A percentile compares a stretch with the other conserved stretches of the same genome.
phyloP scores from a whole-genome alignment of 441 rosid genomes.

The Dalechampia spathulata region DNA sequence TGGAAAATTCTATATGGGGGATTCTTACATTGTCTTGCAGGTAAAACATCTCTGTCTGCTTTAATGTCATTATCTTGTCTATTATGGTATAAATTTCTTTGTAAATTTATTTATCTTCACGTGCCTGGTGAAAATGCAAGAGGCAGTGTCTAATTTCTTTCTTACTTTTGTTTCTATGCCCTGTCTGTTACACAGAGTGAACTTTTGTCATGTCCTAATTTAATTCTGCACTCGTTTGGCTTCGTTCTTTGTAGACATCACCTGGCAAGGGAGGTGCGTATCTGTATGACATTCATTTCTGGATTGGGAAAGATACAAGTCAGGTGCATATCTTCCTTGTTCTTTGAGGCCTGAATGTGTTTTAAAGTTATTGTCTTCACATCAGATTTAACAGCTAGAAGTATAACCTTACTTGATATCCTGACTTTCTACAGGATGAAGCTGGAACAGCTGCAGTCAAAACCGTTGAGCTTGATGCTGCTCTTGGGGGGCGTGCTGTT shows the following conservation, averaged over 20 bases:
- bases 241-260: conserved; percentile 47
- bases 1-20: conserved; percentile 96
- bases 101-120: background rate
- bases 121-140: background rate
- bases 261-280: conserved; percentile 84
- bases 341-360: conserved; percentile 1
- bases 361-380: background rate
- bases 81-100: background rate
- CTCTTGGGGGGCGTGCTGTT: conserved; percentile 96
- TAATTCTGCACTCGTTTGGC: background rate
- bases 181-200: background rate
- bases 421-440: conserved; percentile 56
- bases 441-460: conserved; percentile 98
- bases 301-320: conserved; percentile 98
- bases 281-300: conserved; percentile 87
- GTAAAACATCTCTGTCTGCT: conserved; percentile 23
- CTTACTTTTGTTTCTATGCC: background rate
- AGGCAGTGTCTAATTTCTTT: background rate
- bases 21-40: conserved; percentile 89
- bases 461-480: conserved; percentile 92
- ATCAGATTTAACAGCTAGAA: background rate
- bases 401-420: conserved; percentile 7
- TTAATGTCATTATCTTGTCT: background rate
- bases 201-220: background rate
- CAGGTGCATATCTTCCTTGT: conserved; percentile 47